phyloP scores from a whole-genome alignment of 176 grass and related monocot species.

The Tuctoria greenei region DNA sequence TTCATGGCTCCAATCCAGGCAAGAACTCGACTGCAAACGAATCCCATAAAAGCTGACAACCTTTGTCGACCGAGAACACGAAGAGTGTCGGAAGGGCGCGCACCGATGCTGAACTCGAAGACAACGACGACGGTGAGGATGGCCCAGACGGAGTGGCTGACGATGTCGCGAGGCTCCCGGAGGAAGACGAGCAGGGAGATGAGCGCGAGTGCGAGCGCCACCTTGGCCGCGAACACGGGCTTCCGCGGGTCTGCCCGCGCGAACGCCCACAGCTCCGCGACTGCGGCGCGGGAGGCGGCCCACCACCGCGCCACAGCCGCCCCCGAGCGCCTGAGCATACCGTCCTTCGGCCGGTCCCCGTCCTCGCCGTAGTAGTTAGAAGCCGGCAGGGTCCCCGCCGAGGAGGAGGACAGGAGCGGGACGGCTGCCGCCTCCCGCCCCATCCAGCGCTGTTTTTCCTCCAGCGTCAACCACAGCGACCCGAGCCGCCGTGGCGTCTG shows the following conservation, averaged over 20 bases:
- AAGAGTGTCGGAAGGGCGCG: background rate
- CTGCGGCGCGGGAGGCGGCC: constrained; percentile 2
- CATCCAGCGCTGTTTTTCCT: constrained; percentile 45
- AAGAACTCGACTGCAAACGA: background rate
- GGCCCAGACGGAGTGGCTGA: constrained; percentile 89
- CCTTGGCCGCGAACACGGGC: constrained; percentile 73
- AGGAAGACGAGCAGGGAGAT: constrained; percentile 82
- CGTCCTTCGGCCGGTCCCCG: background rate
- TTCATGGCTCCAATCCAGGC: background rate
- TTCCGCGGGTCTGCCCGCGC: constrained; percentile 66
- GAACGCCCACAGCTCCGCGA: constrained; percentile 50
- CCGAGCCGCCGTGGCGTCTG: constrained; percentile 27
- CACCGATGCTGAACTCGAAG: constrained; percentile 93
- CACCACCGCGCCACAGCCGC: constrained; percentile 14
- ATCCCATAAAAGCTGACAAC: background rate
- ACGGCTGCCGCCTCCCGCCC: background rate
- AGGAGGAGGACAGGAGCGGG: constrained; percentile 43
- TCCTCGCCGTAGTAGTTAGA: background rate
- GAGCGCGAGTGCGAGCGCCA: constrained; percentile 59
- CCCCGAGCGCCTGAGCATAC: constrained; percentile 19
- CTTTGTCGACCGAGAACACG: background rate
- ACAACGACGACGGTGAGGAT: constrained; percentile 93
- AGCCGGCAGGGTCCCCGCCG: constrained; percentile 34
- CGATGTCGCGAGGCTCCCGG: constrained; percentile 61
- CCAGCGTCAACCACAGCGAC: constrained; percentile 52